Evolutionary conservation across 164 flowering plant genomes (phyloP).

Genomic region (Warburgia ugandensis): DNA sequence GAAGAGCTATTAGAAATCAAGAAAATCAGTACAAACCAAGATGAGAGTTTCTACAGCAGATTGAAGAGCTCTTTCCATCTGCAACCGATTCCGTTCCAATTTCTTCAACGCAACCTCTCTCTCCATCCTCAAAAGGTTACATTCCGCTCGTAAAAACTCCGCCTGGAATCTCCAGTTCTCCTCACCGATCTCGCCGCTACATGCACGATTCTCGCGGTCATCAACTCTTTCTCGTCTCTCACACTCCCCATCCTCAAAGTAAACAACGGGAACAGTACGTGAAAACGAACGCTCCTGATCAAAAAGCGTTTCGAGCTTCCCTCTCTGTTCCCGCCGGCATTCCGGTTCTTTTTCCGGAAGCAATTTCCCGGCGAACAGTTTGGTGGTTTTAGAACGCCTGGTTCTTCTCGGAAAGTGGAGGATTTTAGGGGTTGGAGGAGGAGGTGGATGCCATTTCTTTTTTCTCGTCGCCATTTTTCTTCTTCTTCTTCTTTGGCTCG

Average conservation of each 20-base stretch:
- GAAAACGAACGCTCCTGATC: constrained; percentile 49
- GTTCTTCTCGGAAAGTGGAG: constrained; percentile 47
- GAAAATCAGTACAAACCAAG: constrained; percentile 39
- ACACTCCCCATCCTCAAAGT: constrained; percentile 20
- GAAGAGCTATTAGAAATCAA: too few relatives aligned
- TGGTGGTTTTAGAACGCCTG: constrained; percentile 17
- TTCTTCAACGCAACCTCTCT: constrained; percentile 64
- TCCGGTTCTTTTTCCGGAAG: constrained; percentile 7
- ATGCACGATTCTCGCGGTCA: constrained; percentile 10
- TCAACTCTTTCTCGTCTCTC: constrained; percentile 39
- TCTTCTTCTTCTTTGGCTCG: not conserved
- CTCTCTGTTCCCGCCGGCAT: constrained; percentile 11
- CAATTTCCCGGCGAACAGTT: constrained; percentile 9
- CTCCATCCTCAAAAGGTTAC: constrained; percentile 72
- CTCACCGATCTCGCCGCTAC: constrained; percentile 17
- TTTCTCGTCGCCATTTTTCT: constrained; percentile 30
- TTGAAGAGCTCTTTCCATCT: constrained; percentile 36
- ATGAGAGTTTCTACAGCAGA: constrained; percentile 52
- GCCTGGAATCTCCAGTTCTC: constrained; percentile 72
- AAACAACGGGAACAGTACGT: constrained; percentile 30
- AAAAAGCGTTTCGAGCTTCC: constrained; percentile 49
- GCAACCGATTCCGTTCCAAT: constrained; percentile 41
- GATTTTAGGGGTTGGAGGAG: constrained; percentile 55
- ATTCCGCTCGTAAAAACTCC: constrained; percentile 83
- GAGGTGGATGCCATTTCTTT: constrained; percentile 61